These are phyloP conservation scores for Alternaria ventricosa DNA, from an alignment of 2,329 filamentous ascomycete species.

Conservation along the genomic window DNA sequence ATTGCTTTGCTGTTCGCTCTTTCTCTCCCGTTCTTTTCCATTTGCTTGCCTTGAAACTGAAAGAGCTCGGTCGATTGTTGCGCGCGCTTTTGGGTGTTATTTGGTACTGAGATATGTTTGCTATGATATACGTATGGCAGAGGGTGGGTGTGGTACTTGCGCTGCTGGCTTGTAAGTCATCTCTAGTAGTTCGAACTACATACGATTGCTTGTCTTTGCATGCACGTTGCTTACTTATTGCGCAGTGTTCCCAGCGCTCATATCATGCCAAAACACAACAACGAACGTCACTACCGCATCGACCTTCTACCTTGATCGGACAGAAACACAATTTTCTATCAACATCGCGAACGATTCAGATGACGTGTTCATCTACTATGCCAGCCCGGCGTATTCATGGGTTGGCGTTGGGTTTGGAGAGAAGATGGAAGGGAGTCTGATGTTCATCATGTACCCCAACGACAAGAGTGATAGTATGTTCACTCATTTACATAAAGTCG, in stretches of 20 bases:
- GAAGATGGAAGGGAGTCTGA: slow-evolving; percentile 52
- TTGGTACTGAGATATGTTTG: neutral
- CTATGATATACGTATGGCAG: slow-evolving; percentile 1
- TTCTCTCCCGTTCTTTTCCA: neutral
- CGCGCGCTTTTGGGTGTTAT: neutral
- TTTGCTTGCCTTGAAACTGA: neutral
- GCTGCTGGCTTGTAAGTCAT: slow-evolving; percentile 16
- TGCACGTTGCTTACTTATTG: neutral
- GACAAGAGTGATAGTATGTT: slow-evolving; percentile 41
- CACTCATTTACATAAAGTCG: neutral
- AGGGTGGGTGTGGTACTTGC: slow-evolving; percentile 15
- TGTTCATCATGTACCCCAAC: slow-evolving; percentile 54
- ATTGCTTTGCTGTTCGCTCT: neutral
- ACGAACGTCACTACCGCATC: slow-evolving; percentile 28
- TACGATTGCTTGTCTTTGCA: neutral
- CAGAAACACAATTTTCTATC: slow-evolving; percentile 46
- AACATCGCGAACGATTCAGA: slow-evolving; percentile 41
- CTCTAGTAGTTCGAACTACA: neutral
- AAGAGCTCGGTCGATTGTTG: neutral
- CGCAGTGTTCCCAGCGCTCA: slow-evolving; percentile 23
- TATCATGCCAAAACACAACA: slow-evolving; percentile 21
- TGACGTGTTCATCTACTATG: slow-evolving; percentile 46
- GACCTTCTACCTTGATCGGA: slow-evolving; percentile 40
- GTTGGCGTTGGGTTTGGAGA: slow-evolving; percentile 53
- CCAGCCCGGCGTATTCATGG: slow-evolving; percentile 52